Evolutionary conservation across 108 stramenopile species (phyloP).

Genomic region (Heterococcus sp.): DNA sequence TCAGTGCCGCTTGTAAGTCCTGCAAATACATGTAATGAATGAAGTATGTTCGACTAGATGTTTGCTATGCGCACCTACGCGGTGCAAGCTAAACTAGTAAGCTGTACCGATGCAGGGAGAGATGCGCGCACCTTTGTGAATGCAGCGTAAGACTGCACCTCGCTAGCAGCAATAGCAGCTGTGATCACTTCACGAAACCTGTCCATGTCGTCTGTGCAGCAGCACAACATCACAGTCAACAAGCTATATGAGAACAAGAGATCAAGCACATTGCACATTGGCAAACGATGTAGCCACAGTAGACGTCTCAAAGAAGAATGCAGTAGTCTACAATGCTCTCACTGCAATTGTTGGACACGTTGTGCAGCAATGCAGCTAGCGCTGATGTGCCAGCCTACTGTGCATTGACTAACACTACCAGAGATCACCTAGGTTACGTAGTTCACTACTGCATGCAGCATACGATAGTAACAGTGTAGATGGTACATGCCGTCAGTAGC

Average conservation of each 20-base stretch:
- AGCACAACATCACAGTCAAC: background rate
- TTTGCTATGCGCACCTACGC: too few species aligned
- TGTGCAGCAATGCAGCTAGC: background rate
- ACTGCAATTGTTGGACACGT: background rate
- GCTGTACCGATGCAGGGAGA: too few species aligned
- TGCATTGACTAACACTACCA: too few species aligned
- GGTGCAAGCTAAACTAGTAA: too few species aligned
- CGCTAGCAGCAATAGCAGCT: background rate
- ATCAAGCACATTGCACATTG: background rate
- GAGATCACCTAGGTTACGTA: too few species aligned
- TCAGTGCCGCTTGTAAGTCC: too few species aligned
- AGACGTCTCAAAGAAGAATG: background rate
- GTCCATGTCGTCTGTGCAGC: background rate
- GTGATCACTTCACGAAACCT: background rate
- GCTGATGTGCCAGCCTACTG: background rate
- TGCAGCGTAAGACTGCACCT: background rate
- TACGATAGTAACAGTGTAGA: too few species aligned
- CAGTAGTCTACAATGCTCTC: background rate
- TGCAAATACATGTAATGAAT: too few species aligned
- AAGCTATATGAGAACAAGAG: background rate
- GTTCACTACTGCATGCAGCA: too few species aligned
- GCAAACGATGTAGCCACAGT: background rate
- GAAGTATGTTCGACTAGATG: too few species aligned
- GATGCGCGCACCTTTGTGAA: background rate
- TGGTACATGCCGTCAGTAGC: slow-evolving; percentile 25